Evolutionary conservation across 2,329 filamentous ascomycete species (phyloP).

Genomic region (Coleophoma cylindrospora): DNA sequence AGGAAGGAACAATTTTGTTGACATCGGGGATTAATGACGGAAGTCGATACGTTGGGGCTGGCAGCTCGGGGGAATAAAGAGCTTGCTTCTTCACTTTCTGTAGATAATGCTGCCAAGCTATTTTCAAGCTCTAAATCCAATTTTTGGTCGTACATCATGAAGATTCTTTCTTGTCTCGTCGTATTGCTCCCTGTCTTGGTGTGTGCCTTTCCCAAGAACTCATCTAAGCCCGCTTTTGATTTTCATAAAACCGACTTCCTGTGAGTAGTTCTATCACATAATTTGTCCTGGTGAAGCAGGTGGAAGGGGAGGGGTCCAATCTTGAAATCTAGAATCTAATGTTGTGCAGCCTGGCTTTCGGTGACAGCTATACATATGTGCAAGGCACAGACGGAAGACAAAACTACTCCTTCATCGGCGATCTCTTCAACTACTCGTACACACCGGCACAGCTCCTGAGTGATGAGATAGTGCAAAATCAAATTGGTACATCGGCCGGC

Average conservation of each 20-base stretch:
- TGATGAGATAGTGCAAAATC: slow-evolving; percentile 46
- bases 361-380: slow-evolving; percentile 47
- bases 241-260: background rate
- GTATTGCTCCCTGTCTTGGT: background rate
- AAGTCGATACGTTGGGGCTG: background rate
- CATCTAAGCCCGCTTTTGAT: background rate
- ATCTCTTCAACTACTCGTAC: slow-evolving; percentile 40
- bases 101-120: no score
- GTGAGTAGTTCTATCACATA: background rate
- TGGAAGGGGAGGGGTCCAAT: no score
- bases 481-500: slow-evolving; percentile 43
- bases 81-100: no score
- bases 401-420: slow-evolving; percentile 51
- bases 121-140: no score
- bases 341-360: slow-evolving; percentile 36
- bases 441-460: slow-evolving; percentile 36
- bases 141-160: background rate
- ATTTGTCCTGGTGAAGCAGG: background rate
- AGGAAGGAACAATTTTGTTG: background rate
- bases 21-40: background rate
- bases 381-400: slow-evolving; percentile 45
- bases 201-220: no score
- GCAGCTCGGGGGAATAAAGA: background rate
- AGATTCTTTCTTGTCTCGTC: background rate
- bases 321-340: background rate